Evolutionary conservation across 192 early-diverging fungal genomes (phyloP).

Genomic region (Entomortierella beljakovae): DNA sequence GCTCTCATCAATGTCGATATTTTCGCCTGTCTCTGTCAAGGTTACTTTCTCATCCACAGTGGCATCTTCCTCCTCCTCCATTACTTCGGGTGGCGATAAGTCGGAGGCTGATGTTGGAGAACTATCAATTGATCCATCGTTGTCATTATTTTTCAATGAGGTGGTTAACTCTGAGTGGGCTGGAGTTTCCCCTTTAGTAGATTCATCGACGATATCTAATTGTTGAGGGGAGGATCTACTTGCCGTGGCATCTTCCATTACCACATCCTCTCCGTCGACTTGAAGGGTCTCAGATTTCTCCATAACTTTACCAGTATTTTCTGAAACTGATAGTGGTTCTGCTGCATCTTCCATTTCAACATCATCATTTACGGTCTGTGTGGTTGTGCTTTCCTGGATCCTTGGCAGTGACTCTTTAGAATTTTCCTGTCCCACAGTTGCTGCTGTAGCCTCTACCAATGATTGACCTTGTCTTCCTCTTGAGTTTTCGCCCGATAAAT

Average conservation of each 20-base stretch:
- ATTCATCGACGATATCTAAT: background rate
- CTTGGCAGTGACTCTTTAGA: background rate
- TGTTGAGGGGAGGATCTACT: background rate
- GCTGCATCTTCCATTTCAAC: slow-evolving; percentile 34
- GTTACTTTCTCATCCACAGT: background rate
- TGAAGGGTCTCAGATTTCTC: background rate
- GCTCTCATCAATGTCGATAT: background rate
- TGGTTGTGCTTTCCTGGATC: background rate
- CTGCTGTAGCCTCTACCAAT: background rate
- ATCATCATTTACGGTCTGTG: background rate
- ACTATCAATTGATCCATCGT: background rate
- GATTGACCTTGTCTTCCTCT: background rate
- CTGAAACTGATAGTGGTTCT: background rate
- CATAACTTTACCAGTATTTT: background rate
- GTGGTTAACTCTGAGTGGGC: background rate
- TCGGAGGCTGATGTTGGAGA: slow-evolving; percentile 27
- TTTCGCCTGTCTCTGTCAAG: background rate
- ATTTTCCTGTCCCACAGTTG: background rate
- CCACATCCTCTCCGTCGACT: slow-evolving; percentile 10
- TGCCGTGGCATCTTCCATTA: slow-evolving; percentile 30
- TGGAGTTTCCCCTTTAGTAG: background rate
- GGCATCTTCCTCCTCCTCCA: slow-evolving; percentile 22
- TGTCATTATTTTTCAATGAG: background rate
- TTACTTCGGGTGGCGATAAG: slow-evolving; percentile 18
- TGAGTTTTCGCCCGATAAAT: background rate